Evolutionary conservation across 164 flowering plant genomes (phyloP).

Genomic region (Stephania cephalantha): DNA sequence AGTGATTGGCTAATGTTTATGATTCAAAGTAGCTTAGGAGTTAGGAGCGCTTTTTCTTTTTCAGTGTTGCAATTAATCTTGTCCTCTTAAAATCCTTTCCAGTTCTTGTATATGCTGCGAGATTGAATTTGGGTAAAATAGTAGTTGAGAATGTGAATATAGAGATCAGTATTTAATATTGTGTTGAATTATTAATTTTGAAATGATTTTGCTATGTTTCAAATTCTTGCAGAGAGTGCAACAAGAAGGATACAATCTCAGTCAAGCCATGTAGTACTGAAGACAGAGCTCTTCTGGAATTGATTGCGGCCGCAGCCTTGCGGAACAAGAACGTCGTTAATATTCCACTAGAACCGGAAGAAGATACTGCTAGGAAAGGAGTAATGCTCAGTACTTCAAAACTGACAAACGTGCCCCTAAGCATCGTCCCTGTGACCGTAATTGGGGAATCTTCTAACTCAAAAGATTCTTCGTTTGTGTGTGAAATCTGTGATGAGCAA

Average conservation of each 20-base stretch:
- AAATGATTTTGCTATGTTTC: neutral
- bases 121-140: too few species aligned
- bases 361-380: neutral
- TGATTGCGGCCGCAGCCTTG: neutral
- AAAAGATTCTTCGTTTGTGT: constrained; percentile 4
- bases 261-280: neutral
- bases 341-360: neutral
- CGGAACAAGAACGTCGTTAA: neutral
- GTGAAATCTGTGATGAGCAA: constrained; percentile 23
- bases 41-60: neutral
- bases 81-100: too few species aligned
- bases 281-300: neutral
- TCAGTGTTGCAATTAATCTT: neutral
- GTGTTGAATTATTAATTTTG: neutral
- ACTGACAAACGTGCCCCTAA: neutral
- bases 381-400: neutral
- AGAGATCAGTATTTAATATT: too few species aligned
- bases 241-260: neutral
- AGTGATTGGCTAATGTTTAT: too few species aligned
- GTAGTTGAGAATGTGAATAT: too few species aligned
- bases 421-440: neutral
- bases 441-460: constrained; percentile 3
- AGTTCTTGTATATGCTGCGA: too few species aligned
- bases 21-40: too few species aligned
- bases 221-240: neutral